Base-by-base conservation (phyloP, 2,329 filamentous ascomycete species). In the Arthroderma uncinatum region DNA sequence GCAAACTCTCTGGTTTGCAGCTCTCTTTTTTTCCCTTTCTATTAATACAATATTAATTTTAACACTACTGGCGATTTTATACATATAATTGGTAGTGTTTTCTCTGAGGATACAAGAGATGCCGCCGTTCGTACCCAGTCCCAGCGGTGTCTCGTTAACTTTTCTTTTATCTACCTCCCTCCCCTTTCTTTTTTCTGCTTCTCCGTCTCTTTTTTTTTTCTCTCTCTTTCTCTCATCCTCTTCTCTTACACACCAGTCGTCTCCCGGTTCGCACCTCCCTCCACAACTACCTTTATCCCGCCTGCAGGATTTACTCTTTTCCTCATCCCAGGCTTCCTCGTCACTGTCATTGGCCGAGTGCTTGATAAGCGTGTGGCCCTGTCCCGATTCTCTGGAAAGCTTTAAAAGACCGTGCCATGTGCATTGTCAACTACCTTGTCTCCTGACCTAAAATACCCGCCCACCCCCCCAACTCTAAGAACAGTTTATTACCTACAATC, bases 301-400 rank as follows among this genome's bases (percentile, higher is more conserved):
- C 44, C 25, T 16, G 19, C 21, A 40, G 37, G 21, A 42, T 21
- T 30, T 19, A n/a, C 37, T 42, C 34, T 16, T n/a, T 30, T 28
- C 36, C 33, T 40, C 33, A 12, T 39, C 28, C 16, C 28, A 16
- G 52, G 14, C 52, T 37, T 23, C 21, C 14, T 34, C 19, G 36
- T 55, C 37, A 23, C 39, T 44, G 16, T 42, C 54, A 55, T 55
- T 55, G 53, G 53, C 37, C 19, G 7, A 52, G 23, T 30, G 12
- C 53, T 57, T 54, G 48, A 57, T 33, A 42, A 30, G 36, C 44
- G 37, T 58, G 56, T 54, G 56, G 61, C 57, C 61, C 60, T 61
- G 61, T 62, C 61, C 61, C 61, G 60, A 59, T 53, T 52, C 36
- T 58, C 55, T 59, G 61, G 61, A 60, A 62, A 61, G 58, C 60